These are phyloP conservation scores for Lotmaria passim DNA, from an alignment of 208 protist species.

Conservation along the genomic window DNA sequence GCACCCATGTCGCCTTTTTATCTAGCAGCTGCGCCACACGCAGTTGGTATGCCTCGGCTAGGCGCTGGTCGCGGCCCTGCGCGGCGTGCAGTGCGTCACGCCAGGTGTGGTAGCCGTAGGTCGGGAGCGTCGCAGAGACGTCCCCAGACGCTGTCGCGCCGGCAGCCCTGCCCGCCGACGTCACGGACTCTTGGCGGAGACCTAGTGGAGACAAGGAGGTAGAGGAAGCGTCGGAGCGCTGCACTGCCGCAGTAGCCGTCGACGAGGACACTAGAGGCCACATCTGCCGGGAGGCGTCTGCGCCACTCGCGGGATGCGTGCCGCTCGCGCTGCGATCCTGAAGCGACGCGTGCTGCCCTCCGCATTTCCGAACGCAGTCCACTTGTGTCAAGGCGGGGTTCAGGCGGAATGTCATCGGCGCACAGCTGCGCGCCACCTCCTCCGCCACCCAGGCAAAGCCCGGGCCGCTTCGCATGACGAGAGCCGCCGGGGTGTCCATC, in stretches of 20 bases:
- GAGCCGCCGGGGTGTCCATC: conserved; percentile 44
- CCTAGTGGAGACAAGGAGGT: background rate
- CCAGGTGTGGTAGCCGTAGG: conserved; percentile 30
- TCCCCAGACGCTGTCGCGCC: background rate
- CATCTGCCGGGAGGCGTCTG: no score
- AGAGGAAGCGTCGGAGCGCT: background rate
- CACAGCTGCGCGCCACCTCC: conserved; percentile 43
- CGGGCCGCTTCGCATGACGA: conserved; percentile 62
- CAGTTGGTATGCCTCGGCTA: conserved; percentile 21
- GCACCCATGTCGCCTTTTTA: conserved; percentile 17
- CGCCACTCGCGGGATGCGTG: background rate
- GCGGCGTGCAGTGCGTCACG: conserved; percentile 26
- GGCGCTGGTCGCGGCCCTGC: conserved; percentile 21
- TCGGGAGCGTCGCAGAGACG: conserved; percentile 3
- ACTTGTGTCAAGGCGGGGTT: conserved; percentile 35
- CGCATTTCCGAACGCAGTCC: background rate
- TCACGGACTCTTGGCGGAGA: background rate
- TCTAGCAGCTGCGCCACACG: conserved; percentile 20
- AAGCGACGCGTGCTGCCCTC: background rate
- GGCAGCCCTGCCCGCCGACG: background rate
- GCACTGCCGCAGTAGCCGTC: background rate
- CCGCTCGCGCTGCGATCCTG: background rate
- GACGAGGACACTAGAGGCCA: background rate
- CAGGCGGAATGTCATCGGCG: conserved; percentile 44
- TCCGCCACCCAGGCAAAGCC: conserved; percentile 48